phyloP scores from a whole-genome alignment of 345 rosid species.

The Salix caprea region DNA sequence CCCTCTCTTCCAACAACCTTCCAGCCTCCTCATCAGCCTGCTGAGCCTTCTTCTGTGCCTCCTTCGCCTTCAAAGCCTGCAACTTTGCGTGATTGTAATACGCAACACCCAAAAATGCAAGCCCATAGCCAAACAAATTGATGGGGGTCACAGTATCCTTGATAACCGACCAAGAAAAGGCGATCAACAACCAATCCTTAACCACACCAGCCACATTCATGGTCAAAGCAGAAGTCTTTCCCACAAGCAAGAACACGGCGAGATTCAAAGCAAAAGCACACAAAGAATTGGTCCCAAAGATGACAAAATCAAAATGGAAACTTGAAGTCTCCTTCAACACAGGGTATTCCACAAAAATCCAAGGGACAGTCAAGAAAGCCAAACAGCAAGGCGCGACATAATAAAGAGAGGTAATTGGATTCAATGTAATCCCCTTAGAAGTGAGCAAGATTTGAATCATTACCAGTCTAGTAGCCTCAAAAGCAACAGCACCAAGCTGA shows the following conservation, averaged over 20 bases:
- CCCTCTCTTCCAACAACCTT: constrained; percentile 76
- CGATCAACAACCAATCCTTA: constrained; percentile 92
- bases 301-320: constrained; percentile 78
- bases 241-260: constrained; percentile 90
- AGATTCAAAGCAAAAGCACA: constrained; percentile 93
- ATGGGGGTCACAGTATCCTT: constrained; percentile 92
- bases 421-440: constrained; percentile 74
- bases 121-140: constrained; percentile 78
- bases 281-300: constrained; percentile 82
- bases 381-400: constrained; percentile 92
- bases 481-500: constrained; percentile 88
- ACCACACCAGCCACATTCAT: constrained; percentile 99
- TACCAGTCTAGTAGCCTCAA: constrained; percentile 89
- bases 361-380: constrained; percentile 67
- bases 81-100: constrained; percentile 86
- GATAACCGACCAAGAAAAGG: constrained; percentile 94
- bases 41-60: constrained; percentile 77
- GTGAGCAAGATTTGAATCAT: constrained; percentile 87
- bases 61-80: constrained; percentile 88
- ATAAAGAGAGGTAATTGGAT: constrained; percentile 78
- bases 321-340: constrained; percentile 67
- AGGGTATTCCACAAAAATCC: constrained; percentile 87
- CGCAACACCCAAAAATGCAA: constrained; percentile 88
- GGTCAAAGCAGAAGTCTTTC: constrained; percentile 92
- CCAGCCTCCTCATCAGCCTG: constrained; percentile 77